Conservation (phyloP, 441 rosid genomes). For the Eruca vesicaria region DNA sequence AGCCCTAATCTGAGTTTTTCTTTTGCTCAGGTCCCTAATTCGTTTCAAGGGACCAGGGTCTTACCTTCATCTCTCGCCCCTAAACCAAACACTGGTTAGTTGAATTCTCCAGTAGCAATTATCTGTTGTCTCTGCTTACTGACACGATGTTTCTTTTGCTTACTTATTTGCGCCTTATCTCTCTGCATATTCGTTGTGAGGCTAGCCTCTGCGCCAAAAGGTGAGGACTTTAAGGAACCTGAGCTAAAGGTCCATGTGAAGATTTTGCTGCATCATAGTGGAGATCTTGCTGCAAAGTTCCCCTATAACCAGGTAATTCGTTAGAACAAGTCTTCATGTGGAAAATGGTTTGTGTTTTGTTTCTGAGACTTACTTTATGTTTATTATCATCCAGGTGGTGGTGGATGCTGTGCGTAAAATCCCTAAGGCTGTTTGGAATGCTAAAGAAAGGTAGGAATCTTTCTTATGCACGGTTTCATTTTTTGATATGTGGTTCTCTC, state of each 20-base stretch:
- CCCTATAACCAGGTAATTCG: conserved; percentile 58
- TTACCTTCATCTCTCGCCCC: conserved; percentile 36
- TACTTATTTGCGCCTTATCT: not conserved
- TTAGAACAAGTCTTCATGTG: not conserved
- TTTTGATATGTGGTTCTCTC: not conserved
- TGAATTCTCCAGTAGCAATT: conserved; percentile 3
- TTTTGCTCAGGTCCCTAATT: conserved; percentile 42
- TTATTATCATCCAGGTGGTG: conserved; percentile 45
- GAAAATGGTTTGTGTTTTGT: not conserved
- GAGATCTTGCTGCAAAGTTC: conserved; percentile 79
- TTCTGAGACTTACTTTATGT: conserved; percentile 3
- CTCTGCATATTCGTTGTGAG: not conserved
- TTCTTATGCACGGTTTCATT: not conserved
- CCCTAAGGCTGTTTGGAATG: conserved; percentile 89
- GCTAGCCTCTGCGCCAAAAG: conserved; percentile 27
- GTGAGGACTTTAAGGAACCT: conserved; percentile 40
- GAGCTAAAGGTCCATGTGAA: conserved; percentile 57
- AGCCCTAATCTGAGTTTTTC: conserved; percentile 8
- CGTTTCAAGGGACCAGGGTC: conserved; percentile 27
- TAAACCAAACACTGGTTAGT: conserved; percentile 47
- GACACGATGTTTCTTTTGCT: not conserved
- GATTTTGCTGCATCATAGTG: conserved; percentile 62
- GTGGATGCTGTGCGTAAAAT: conserved; percentile 74
- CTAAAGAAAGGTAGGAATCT: conserved; percentile 99
- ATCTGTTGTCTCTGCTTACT: not conserved